These are phyloP conservation scores for Hibiscus tridactylites DNA, from an alignment of 345 rosid species.

Conservation along the genomic window DNA sequence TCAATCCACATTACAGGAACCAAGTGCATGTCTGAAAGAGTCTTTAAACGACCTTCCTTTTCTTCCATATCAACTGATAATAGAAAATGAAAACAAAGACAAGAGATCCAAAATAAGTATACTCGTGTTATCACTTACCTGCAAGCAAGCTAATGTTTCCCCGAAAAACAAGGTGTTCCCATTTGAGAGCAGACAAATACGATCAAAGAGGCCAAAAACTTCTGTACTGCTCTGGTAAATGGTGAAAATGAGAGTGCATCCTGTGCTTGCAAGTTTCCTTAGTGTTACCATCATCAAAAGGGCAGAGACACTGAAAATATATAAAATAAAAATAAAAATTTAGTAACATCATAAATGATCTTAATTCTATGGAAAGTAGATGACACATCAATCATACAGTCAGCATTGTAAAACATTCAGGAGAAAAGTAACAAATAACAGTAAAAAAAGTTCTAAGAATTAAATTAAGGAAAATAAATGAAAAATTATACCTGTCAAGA, in stretches of 20 bases:
- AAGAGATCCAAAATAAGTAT: background rate
- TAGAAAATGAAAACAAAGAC: slow-evolving; percentile 2
- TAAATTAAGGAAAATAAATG: background rate
- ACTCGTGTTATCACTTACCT: slow-evolving; percentile 34
- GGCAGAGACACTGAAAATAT: slow-evolving; percentile 72
- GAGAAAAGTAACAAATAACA: background rate
- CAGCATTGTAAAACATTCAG: background rate
- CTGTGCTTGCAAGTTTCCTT: slow-evolving; percentile 92
- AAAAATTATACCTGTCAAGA: slow-evolving; percentile 63
- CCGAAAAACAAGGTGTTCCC: slow-evolving; percentile 96
- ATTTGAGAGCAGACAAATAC: slow-evolving; percentile 94
- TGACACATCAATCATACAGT: background rate
- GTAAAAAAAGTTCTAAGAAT: background rate
- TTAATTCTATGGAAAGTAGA: background rate
- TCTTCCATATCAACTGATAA: background rate
- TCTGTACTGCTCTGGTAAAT: slow-evolving; percentile 95
- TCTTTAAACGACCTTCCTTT: background rate
- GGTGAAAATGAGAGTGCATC: slow-evolving; percentile 90
- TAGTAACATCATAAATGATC: slow-evolving; percentile 1
- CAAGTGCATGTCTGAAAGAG: slow-evolving; percentile 5
- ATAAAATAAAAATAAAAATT: slow-evolving; percentile 2
- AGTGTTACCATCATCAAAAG: slow-evolving; percentile 99
- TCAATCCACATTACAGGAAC: background rate
- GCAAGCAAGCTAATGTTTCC: slow-evolving; percentile 96
- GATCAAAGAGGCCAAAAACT: slow-evolving; percentile 98